A percentile compares a stretch with the other conserved stretches of the same genome.
These are phyloP conservation scores for Yamadazyma paraphyllophila DNA, from an alignment of 805 yeast genomes.

Conservation along the genomic window DNA sequence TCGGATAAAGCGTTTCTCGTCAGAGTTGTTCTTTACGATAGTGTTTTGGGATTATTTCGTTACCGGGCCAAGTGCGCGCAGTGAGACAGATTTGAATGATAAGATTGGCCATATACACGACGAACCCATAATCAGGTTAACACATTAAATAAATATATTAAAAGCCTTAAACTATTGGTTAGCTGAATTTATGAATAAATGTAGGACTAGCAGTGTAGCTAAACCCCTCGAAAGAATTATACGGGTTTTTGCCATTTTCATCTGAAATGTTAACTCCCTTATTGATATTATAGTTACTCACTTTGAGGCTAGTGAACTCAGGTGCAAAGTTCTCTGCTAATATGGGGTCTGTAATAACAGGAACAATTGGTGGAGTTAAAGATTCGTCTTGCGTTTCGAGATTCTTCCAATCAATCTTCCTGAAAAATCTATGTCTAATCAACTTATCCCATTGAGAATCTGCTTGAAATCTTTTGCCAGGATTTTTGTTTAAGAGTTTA, in stretches of 20 bases:
- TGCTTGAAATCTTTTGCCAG: constrained; percentile 35
- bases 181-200: constrained; percentile 21
- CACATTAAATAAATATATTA: background rate
- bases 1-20: no score
- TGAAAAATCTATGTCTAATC: constrained; percentile 37
- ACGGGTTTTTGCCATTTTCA: background rate
- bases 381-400: constrained; percentile 26
- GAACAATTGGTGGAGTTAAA: constrained; percentile 39
- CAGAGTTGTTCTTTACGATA: background rate
- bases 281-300: constrained; percentile 28
- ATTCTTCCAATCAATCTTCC: constrained; percentile 37
- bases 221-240: constrained; percentile 25
- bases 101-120: background rate
- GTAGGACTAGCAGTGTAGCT: constrained; percentile 34
- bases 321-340: constrained; percentile 44
- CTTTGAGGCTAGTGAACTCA: constrained; percentile 44
- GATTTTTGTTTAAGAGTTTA: constrained; percentile 37
- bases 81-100: background rate
- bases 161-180: background rate
- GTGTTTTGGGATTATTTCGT: background rate
- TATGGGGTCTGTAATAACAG: constrained; percentile 42
- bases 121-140: background rate
- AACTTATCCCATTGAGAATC: constrained; percentile 33
- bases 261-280: constrained; percentile 12
- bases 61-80: background rate